A percentile compares a stretch with the other conserved stretches of the same genome.
These are phyloP conservation scores for Coniferiporia sulphurascens DNA, from an alignment of 1,284 basidiomycete genomes.

Conservation along the genomic window DNA sequence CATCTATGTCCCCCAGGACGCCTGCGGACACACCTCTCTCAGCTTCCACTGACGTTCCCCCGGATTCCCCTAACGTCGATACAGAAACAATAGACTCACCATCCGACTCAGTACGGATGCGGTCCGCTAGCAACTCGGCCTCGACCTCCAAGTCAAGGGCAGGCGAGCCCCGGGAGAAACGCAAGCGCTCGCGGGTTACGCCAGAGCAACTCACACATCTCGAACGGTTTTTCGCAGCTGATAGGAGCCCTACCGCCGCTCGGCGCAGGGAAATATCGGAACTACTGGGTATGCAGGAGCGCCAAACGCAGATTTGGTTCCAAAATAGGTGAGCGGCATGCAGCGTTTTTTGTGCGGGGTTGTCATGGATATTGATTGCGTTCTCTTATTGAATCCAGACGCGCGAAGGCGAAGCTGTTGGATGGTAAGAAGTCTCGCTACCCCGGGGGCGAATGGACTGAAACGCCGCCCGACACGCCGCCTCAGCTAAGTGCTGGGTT, in stretches of 20 bases:
- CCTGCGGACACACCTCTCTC: conserved; percentile 14
- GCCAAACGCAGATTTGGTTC: conserved; percentile 85
- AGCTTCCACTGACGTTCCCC: conserved; percentile 14
- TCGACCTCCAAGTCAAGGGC: conserved; percentile 17
- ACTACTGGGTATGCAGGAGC: conserved; percentile 74
- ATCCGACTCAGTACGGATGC: conserved; percentile 14
- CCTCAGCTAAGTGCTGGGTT: conserved; percentile 48
- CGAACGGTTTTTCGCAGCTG: conserved; percentile 61
- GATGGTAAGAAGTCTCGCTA: conserved; percentile 48
- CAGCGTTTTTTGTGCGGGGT: conserved; percentile 8
- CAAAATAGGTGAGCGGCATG: conserved; percentile 61
- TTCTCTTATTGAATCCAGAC: conserved; percentile 36
- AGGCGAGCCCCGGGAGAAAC: conserved; percentile 49
- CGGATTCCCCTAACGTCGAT: conserved; percentile 11
- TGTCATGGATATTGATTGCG: conserved; percentile 9
- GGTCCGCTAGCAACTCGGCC: conserved; percentile 18
- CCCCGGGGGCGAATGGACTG: conserved; percentile 27
- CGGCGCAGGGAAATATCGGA: conserved; percentile 69
- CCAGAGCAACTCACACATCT: conserved; percentile 70
- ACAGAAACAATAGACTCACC: conserved; percentile 12
- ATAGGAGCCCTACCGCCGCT: conserved; percentile 66
- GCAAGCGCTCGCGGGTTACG: conserved; percentile 72
- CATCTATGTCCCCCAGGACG: conserved; percentile 18
- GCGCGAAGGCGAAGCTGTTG: conserved; percentile 73
- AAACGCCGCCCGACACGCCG: conserved; percentile 44